phyloP scores from a whole-genome alignment of 192 early-diverging fungal species.

The Mortierella alpina region DNA sequence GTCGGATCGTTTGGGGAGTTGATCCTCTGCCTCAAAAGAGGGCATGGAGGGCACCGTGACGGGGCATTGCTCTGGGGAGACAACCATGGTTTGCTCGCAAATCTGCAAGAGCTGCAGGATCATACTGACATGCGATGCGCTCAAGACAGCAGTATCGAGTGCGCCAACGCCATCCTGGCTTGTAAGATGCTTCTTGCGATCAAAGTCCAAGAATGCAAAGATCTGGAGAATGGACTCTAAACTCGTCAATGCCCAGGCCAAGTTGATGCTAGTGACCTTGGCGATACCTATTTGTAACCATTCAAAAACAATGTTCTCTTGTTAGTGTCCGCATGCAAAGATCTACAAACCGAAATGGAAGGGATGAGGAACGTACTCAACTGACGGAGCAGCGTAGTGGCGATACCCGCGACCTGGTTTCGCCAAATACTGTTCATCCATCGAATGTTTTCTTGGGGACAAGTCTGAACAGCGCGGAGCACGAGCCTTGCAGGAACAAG shows the following conservation, averaged over 20 bases:
- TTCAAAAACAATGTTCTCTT: not conserved
- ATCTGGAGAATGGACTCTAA: slow-evolving; percentile 42
- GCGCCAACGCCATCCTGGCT: not conserved
- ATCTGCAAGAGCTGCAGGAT: slow-evolving; percentile 16
- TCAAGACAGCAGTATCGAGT: slow-evolving; percentile 5
- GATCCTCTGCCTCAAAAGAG: slow-evolving; percentile 1
- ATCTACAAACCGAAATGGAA: not conserved
- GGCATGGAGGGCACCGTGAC: slow-evolving; percentile 7
- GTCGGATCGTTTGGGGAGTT: slow-evolving; percentile 27
- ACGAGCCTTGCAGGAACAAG: slow-evolving; percentile 51
- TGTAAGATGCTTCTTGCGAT: not conserved
- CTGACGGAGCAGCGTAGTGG: slow-evolving; percentile 38
- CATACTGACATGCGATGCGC: not conserved
- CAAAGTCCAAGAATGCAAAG: slow-evolving; percentile 19
- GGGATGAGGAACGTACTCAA: slow-evolving; percentile 34
- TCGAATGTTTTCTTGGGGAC: slow-evolving; percentile 40
- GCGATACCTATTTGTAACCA: slow-evolving; percentile 13
- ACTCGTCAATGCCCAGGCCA: slow-evolving; percentile 33
- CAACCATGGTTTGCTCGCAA: slow-evolving; percentile 42
- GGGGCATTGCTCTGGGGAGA: slow-evolving; percentile 30
- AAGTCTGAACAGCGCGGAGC: slow-evolving; percentile 44
- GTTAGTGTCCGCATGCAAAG: not conserved
- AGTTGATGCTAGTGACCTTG: slow-evolving; percentile 26
- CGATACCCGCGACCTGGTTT: slow-evolving; percentile 48
- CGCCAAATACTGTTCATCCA: slow-evolving; percentile 48